These are phyloP conservation scores for Sphagnum tenellum DNA, from an alignment of 225 moss, liverwort and hornwort genomes.

Conservation along the genomic window DNA sequence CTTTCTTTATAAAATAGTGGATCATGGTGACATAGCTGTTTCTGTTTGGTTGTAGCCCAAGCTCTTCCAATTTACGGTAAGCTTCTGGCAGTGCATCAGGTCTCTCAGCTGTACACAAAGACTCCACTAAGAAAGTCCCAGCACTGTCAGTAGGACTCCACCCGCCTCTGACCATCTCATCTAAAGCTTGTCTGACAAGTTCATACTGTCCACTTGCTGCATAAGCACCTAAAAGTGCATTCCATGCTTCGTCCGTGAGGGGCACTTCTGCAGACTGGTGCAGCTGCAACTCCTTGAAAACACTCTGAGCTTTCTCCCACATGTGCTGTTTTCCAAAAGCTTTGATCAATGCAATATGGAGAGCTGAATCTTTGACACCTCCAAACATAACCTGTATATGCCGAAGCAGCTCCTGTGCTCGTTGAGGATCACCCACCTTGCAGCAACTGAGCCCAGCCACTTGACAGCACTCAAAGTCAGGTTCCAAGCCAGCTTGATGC, in stretches of 20 bases:
- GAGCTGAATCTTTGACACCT: constrained; percentile 12
- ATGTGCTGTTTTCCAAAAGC: constrained; percentile 18
- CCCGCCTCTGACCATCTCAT: constrained; percentile 24
- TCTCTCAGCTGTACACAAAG: constrained; percentile 15
- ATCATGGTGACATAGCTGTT: constrained; percentile 17
- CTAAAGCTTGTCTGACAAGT: constrained; percentile 13
- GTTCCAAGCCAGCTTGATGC: constrained; percentile 14
- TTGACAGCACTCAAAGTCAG: constrained; percentile 23
- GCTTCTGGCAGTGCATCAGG: constrained; percentile 18
- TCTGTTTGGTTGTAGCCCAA: constrained; percentile 25
- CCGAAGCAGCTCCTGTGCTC: constrained; percentile 17
- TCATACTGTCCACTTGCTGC: constrained; percentile 21
- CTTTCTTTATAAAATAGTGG: constrained; percentile 24
- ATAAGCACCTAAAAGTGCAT: constrained; percentile 18
- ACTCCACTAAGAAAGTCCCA: constrained; percentile 12
- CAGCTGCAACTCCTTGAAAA: constrained; percentile 9
- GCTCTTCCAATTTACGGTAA: constrained; percentile 9
- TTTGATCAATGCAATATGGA: constrained; percentile 22
- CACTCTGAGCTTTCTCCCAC: constrained; percentile 19
- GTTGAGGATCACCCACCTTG: constrained; percentile 20
- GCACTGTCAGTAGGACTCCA: constrained; percentile 8
- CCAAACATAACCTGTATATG: constrained; percentile 8
- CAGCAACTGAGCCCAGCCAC: constrained; percentile 29
- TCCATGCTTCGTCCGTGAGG: constrained; percentile 19
- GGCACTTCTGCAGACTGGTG: not conserved